A percentile compares a stretch with the other conserved stretches of the same genome.
Conservation (phyloP, 1,284 basidiomycete genomes). For the Kalmanozyma brasiliensis region DNA sequence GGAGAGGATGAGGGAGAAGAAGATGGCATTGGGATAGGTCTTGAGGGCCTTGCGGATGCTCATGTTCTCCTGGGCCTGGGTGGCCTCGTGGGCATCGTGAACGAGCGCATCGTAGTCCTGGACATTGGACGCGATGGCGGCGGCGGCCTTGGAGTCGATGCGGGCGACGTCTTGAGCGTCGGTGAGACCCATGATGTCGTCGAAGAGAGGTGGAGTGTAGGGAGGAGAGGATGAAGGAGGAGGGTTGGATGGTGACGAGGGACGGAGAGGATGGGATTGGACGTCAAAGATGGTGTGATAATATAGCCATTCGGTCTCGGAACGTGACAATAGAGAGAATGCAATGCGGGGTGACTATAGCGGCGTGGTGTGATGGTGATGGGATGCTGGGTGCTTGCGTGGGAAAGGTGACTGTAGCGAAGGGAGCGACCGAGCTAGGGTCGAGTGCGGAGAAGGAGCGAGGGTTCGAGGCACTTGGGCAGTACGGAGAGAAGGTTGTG, state of each 20-base stretch:
- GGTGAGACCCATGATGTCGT: constrained; percentile 21
- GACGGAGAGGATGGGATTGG: constrained; percentile 5
- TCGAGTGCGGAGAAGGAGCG: constrained; percentile 15
- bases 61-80: constrained; percentile 68
- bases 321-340: neutral
- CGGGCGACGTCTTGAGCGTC: constrained; percentile 45
- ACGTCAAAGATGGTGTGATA: constrained; percentile 15
- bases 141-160: constrained; percentile 53
- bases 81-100: constrained; percentile 68
- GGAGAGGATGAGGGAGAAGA: constrained; percentile 70
- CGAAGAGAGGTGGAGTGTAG: neutral
- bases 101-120: constrained; percentile 66
- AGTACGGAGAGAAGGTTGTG: constrained; percentile 14
- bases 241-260: neutral
- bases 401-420: constrained; percentile 4
- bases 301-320: constrained; percentile 18
- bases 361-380: neutral
- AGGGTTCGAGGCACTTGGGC: constrained; percentile 3
- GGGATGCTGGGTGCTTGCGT: neutral
- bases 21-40: constrained; percentile 70
- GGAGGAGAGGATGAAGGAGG: neutral
- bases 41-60: constrained; percentile 68
- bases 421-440: constrained; percentile 6
- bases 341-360: neutral
- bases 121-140: constrained; percentile 51